Conservation (phyloP, 2,329 filamentous ascomycete genomes). For the Aspergillus calidoustus region DNA sequence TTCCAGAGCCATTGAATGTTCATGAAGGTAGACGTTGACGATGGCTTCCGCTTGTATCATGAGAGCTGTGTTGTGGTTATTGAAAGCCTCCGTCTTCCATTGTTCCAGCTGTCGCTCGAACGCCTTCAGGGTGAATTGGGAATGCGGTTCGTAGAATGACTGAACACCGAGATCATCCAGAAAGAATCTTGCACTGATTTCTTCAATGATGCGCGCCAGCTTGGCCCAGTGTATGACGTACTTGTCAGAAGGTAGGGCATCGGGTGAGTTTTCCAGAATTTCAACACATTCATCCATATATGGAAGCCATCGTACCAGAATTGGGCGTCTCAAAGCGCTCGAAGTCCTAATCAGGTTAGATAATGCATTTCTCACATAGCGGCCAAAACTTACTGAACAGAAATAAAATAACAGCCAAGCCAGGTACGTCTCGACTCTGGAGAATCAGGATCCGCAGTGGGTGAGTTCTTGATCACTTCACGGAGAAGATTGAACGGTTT, state of each 20-base stretch:
- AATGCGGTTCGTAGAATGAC: slow-evolving; percentile 64
- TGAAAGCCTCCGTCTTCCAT: slow-evolving; percentile 61
- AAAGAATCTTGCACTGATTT: slow-evolving; percentile 68
- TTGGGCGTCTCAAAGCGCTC: slow-evolving; percentile 62
- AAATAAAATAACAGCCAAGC: slow-evolving; percentile 65
- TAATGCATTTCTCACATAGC: neutral
- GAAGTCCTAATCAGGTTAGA: slow-evolving; percentile 50
- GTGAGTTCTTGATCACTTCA: slow-evolving; percentile 45
- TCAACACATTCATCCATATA: slow-evolving; percentile 68
- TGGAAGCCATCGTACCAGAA: slow-evolving; percentile 64
- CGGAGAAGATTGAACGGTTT: slow-evolving; percentile 40
- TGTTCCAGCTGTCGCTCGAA: slow-evolving; percentile 69
- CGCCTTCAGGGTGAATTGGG: slow-evolving; percentile 66
- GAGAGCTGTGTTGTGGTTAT: slow-evolving; percentile 60
- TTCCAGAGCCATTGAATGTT: slow-evolving; percentile 72
- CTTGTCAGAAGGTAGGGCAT: slow-evolving; percentile 61
- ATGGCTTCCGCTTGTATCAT: slow-evolving; percentile 68
- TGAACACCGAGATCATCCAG: slow-evolving; percentile 65
- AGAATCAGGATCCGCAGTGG: slow-evolving; percentile 53
- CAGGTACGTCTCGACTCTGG: slow-evolving; percentile 64
- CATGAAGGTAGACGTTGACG: slow-evolving; percentile 74
- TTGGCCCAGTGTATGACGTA: slow-evolving; percentile 62
- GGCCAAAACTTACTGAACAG: slow-evolving; percentile 52
- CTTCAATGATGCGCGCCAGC: slow-evolving; percentile 67
- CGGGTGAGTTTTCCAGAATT: slow-evolving; percentile 59